phyloP scores from a whole-genome alignment of 805 yeast species.

The Saccharomycodes ludwigii region DNA sequence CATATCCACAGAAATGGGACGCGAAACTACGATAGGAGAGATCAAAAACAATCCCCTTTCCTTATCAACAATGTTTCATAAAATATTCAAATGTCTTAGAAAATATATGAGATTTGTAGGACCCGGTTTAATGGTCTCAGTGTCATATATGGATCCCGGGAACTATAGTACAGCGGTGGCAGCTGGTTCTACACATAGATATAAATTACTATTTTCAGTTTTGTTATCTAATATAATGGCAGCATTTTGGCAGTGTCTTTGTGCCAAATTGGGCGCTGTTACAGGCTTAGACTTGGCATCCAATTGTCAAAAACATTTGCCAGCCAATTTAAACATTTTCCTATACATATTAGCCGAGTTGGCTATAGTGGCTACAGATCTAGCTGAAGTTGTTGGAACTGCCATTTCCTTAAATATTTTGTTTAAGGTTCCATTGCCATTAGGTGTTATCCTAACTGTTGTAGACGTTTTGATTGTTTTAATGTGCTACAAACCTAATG shows the following conservation, averaged over 20 bases:
- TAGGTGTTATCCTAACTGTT: slow-evolving; percentile 71
- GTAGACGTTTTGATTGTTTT: slow-evolving; percentile 70
- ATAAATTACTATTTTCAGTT: slow-evolving; percentile 65
- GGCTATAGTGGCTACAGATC: slow-evolving; percentile 84
- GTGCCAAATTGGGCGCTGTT: slow-evolving; percentile 83
- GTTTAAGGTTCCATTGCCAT: slow-evolving; percentile 56
- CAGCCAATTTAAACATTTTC: slow-evolving; percentile 41
- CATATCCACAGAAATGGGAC: no score
- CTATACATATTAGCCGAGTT: slow-evolving; percentile 67
- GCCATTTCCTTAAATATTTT: slow-evolving; percentile 75
- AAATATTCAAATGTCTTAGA: neutral
- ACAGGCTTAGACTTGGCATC: slow-evolving; percentile 90
- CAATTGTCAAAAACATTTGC: slow-evolving; percentile 67
- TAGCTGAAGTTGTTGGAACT: slow-evolving; percentile 91
- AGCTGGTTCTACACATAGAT: slow-evolving; percentile 81
- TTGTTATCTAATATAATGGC: slow-evolving; percentile 77
- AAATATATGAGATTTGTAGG: slow-evolving; percentile 68
- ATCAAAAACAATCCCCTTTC: neutral
- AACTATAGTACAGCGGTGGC: slow-evolving; percentile 92
- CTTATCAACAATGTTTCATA: neutral
- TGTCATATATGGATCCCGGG: slow-evolving; percentile 97
- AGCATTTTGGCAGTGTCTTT: slow-evolving; percentile 69
- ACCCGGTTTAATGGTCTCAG: slow-evolving; percentile 90
- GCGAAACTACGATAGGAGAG: no score
- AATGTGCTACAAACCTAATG: slow-evolving; percentile 67